These are phyloP conservation scores for Pugionium cornutum DNA, from an alignment of 345 rosid species.

Conservation along the genomic window DNA sequence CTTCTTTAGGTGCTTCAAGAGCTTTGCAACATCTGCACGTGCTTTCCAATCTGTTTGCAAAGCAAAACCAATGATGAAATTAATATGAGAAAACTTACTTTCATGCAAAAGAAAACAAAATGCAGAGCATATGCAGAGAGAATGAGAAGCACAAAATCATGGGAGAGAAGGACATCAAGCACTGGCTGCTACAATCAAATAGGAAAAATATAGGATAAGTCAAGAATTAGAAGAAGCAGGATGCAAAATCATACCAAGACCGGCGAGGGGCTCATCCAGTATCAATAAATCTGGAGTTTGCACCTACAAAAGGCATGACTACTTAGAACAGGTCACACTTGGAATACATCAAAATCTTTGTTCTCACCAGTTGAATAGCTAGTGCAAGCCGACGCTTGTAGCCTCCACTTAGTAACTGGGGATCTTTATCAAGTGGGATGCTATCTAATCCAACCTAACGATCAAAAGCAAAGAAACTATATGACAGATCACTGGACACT, in stretches of 20 bases:
- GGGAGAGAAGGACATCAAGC: conserved; percentile 3
- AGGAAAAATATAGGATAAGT: too few species aligned
- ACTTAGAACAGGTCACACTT: conserved; percentile 11
- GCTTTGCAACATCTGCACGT: conserved; percentile 86
- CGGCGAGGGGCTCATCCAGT: conserved; percentile 96
- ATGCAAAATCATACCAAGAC: conserved; percentile 68
- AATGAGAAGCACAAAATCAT: conserved; percentile 11
- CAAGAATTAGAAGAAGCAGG: conserved; percentile 3
- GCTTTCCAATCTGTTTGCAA: conserved; percentile 82
- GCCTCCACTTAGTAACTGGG: conserved; percentile 89
- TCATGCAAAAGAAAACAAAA: conserved; percentile 18
- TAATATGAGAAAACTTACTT: conserved; percentile 15
- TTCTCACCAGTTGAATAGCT: conserved; percentile 82
- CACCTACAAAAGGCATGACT: conserved; percentile 51
- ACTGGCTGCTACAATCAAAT: background rate
- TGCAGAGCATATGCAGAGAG: conserved; percentile 12
- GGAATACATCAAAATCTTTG: background rate
- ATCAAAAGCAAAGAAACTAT: conserved; percentile 21
- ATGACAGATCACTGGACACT: conserved; percentile 18
- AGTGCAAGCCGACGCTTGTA: conserved; percentile 92
- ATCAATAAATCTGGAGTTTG: conserved; percentile 81
- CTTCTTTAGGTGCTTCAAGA: conserved; percentile 80
- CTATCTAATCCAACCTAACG: conserved; percentile 83
- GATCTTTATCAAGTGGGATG: conserved; percentile 80
- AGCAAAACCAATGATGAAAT: conserved; percentile 15